Conservation (phyloP, 1,139 yeast genomes). For the Diutina sp. region DNA sequence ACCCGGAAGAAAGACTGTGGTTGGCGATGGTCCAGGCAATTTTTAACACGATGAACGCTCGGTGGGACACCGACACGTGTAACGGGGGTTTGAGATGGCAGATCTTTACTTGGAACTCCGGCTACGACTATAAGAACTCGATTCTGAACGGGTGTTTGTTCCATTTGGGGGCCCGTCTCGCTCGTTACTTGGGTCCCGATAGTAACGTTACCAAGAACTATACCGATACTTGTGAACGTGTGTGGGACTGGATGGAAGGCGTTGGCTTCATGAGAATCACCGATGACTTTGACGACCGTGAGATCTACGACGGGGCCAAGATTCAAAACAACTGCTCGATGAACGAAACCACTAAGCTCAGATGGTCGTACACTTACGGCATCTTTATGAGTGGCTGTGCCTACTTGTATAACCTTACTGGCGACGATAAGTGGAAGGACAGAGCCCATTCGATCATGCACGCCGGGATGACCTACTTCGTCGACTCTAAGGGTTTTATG, state of each 20-base stretch:
- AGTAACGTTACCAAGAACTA: slow-evolving; percentile 26
- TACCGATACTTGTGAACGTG: slow-evolving; percentile 65
- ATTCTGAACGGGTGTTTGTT: slow-evolving; percentile 87
- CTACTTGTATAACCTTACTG: slow-evolving; percentile 64
- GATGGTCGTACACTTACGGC: slow-evolving; percentile 89
- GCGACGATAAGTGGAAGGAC: slow-evolving; percentile 51
- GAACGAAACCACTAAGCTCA: slow-evolving; percentile 33
- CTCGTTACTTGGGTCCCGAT: slow-evolving; percentile 65
- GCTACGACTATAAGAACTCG: slow-evolving; percentile 84
- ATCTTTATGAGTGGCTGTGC: slow-evolving; percentile 73
- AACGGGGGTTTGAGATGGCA: slow-evolving; percentile 95
- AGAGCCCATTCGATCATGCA: slow-evolving; percentile 41
- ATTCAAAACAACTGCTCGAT: slow-evolving; percentile 50
- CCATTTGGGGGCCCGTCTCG: slow-evolving; percentile 78
- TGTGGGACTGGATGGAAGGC: slow-evolving; percentile 73
- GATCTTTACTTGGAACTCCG: slow-evolving; percentile 88
- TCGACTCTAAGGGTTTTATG: slow-evolving; percentile 33
- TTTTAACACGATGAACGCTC: slow-evolving; percentile 75
- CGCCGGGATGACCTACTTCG: slow-evolving; percentile 42
- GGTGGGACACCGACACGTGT: slow-evolving; percentile 74
- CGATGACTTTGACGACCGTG: slow-evolving; percentile 25
- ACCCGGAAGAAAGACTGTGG: slow-evolving; percentile 48
- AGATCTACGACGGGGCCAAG: slow-evolving; percentile 68
- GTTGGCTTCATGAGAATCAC: slow-evolving; percentile 34
- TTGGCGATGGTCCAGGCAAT: slow-evolving; percentile 65